These are phyloP conservation scores for Cyclospora cayetanensis DNA, from an alignment of 169 alveolate genomes.

Conservation along the genomic window DNA sequence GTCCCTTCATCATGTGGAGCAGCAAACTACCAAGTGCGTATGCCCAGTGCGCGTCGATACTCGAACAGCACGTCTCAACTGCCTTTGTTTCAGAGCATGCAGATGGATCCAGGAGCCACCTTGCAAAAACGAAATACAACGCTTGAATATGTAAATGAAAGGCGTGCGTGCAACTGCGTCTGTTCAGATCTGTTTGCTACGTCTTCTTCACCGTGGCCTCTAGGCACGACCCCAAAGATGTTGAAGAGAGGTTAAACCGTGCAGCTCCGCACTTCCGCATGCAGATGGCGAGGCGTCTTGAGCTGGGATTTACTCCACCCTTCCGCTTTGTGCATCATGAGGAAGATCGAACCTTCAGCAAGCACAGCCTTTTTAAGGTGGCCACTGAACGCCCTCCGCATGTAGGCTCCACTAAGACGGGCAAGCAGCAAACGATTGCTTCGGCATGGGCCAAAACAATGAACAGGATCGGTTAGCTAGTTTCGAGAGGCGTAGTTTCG, in stretches of 20 bases:
- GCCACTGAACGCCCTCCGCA: neutral
- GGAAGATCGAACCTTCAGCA: conserved; percentile 3
- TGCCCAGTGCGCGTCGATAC: neutral
- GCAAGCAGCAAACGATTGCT: conserved; percentile 17
- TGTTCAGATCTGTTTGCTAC: conserved; percentile 62
- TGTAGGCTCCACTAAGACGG: neutral
- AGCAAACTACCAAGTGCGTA: conserved; percentile 62
- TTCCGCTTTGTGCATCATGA: conserved; percentile 55
- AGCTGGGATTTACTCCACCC: conserved; percentile 71
- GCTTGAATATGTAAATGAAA: neutral
- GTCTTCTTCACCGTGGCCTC: conserved; percentile 69
- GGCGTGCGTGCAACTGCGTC: neutral
- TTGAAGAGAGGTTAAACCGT: conserved; percentile 56
- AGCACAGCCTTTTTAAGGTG: conserved; percentile 9
- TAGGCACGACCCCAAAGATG: conserved; percentile 61
- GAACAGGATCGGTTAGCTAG: conserved; percentile 28
- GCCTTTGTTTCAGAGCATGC: neutral
- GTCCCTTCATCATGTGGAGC: conserved; percentile 67
- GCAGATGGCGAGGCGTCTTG: conserved; percentile 71
- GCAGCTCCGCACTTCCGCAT: conserved; percentile 72
- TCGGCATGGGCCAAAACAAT: conserved; percentile 9
- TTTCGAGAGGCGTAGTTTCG: too few species aligned
- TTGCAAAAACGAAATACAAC: neutral
- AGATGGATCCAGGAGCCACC: neutral
- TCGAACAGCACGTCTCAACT: neutral